Conservation (phyloP, 805 yeast species). For the Candida chilensis region DNA sequence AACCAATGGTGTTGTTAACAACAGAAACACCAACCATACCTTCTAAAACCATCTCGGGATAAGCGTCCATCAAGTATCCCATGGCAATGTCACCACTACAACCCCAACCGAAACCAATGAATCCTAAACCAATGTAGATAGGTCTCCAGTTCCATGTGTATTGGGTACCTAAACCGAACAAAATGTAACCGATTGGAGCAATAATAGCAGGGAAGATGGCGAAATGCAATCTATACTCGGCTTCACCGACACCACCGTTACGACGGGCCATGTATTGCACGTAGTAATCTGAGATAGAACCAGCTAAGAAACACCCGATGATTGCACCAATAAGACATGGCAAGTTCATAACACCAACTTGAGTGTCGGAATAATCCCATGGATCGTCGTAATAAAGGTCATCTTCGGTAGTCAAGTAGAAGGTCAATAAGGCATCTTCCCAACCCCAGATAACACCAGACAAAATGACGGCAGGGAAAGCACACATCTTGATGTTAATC, state of each 20-base stretch:
- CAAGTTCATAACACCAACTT: constrained; percentile 69
- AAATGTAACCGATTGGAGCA: constrained; percentile 52
- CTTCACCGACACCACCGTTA: constrained; percentile 54
- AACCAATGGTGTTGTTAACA: constrained; percentile 56
- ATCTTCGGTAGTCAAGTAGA: constrained; percentile 68
- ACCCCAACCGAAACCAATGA: constrained; percentile 64
- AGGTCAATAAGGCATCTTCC: constrained; percentile 69
- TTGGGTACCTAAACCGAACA: constrained; percentile 62
- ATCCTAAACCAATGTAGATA: constrained; percentile 52
- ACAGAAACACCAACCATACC: constrained; percentile 64
- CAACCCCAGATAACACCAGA: constrained; percentile 76
- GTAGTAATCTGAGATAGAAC: constrained; percentile 48
- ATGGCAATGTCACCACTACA: constrained; percentile 65
- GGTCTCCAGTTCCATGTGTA: constrained; percentile 42
- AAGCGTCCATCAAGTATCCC: constrained; percentile 58
- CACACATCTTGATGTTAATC: constrained; percentile 42
- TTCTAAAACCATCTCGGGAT: constrained; percentile 62
- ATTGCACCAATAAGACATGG: constrained; percentile 62
- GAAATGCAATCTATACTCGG: constrained; percentile 56
- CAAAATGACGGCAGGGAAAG: constrained; percentile 55
- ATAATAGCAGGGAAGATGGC: constrained; percentile 44
- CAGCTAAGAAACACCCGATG: constrained; percentile 60
- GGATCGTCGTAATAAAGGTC: constrained; percentile 58
- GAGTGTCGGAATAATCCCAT: constrained; percentile 53
- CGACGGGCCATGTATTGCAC: constrained; percentile 53